These are phyloP conservation scores for Claviceps maximensis DNA, from an alignment of 2,329 filamentous ascomycete species.

Conservation along the genomic window DNA sequence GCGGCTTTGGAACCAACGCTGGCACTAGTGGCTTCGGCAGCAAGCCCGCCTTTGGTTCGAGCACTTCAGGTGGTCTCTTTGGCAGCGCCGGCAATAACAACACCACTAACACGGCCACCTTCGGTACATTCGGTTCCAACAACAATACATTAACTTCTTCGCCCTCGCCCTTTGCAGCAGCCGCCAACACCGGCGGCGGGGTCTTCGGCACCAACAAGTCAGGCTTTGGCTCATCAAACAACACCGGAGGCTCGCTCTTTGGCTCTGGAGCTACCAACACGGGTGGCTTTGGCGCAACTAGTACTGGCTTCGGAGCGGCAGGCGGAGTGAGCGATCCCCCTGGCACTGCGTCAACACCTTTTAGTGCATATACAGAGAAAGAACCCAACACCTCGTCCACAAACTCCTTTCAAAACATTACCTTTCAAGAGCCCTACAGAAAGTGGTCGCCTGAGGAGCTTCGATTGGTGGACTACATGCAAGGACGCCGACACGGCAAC, in stretches of 20 bases:
- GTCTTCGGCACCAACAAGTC: slow-evolving; percentile 43
- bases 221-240: slow-evolving; percentile 32
- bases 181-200: slow-evolving; percentile 25
- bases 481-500: slow-evolving; percentile 75
- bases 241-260: slow-evolving; percentile 33
- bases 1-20: slow-evolving; percentile 25
- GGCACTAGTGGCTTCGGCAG: slow-evolving; percentile 23
- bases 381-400: slow-evolving; percentile 42
- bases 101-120: slow-evolving; percentile 19
- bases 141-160: slow-evolving; percentile 18
- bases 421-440: slow-evolving; percentile 67
- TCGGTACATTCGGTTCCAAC: slow-evolving; percentile 28
- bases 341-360: slow-evolving; percentile 58
- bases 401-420: slow-evolving; percentile 64
- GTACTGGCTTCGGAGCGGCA: slow-evolving; percentile 32
- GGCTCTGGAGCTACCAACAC: slow-evolving; percentile 24
- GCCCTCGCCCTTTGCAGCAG: slow-evolving; percentile 27
- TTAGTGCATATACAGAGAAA: slow-evolving; percentile 59
- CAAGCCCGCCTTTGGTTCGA: slow-evolving; percentile 40
- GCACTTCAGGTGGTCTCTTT: slow-evolving; percentile 32
- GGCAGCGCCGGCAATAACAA: slow-evolving; percentile 27
- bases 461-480: slow-evolving; percentile 73
- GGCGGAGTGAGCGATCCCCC: slow-evolving; percentile 39
- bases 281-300: slow-evolving; percentile 24
- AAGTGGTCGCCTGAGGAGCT: slow-evolving; percentile 87